phyloP scores from a whole-genome alignment of 208 protist genomes.

The Crithidia mellificae region DNA sequence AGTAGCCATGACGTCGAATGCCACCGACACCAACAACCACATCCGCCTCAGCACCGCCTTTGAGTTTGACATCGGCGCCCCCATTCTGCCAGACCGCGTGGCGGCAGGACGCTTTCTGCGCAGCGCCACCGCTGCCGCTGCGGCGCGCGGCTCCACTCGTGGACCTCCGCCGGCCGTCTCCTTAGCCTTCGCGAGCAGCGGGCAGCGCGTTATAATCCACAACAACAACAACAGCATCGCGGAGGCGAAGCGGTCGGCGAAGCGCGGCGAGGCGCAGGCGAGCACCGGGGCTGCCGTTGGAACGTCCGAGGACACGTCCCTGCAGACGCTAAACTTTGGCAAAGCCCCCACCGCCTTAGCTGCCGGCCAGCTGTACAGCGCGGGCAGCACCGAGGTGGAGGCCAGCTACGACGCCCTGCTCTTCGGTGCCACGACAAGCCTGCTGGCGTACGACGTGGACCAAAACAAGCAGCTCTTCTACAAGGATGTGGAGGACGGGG shows the following conservation, averaged over 20 bases:
- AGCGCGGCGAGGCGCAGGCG: constrained; percentile 38
- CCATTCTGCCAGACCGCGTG: constrained; percentile 58
- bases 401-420: constrained; percentile 80
- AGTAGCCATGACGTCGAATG: constrained; percentile 8
- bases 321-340: constrained; percentile 88
- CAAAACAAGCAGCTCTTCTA: constrained; percentile 93
- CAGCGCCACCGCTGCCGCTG: constrained; percentile 20
- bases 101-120: constrained; percentile 69
- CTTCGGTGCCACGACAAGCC: constrained; percentile 84
- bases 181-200: constrained; percentile 71
- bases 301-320: constrained; percentile 31
- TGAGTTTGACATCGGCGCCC: constrained; percentile 54
- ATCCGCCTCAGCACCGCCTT: constrained; percentile 64
- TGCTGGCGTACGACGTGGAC: constrained; percentile 93
- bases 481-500: constrained; percentile 92
- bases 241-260: constrained; percentile 39
- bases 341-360: constrained; percentile 78
- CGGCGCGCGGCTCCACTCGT: constrained; percentile 24
- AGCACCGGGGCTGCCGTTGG: constrained; percentile 9
- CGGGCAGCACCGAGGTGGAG: constrained; percentile 12
- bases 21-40: constrained; percentile 20
- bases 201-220: constrained; percentile 84
- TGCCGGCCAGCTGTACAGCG: constrained; percentile 48
- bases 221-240: constrained; percentile 67
- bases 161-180: constrained; percentile 40